These are phyloP conservation scores for Taxawa tesnikishii DNA, from an alignment of 2,329 filamentous ascomycete species.

Conservation along the genomic window DNA sequence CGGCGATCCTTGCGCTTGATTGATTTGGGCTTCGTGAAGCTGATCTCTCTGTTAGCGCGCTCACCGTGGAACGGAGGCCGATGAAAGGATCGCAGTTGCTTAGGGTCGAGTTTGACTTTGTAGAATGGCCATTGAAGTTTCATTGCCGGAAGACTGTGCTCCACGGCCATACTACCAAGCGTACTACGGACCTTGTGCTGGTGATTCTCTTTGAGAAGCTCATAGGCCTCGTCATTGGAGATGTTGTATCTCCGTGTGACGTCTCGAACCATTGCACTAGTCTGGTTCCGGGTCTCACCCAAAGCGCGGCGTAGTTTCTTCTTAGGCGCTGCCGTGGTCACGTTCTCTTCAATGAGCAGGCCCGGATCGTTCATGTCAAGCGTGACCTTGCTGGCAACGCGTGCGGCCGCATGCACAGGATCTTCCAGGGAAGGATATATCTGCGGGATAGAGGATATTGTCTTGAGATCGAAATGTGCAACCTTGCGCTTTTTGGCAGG, in stretches of 20 bases:
- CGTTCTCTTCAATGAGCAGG: slow-evolving; percentile 68
- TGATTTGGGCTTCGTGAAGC: slow-evolving; percentile 58
- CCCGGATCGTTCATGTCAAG: slow-evolving; percentile 83
- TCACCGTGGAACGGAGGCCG: slow-evolving; percentile 56
- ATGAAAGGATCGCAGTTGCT: slow-evolving; percentile 72
- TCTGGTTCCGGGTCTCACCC: slow-evolving; percentile 53
- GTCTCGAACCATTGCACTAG: slow-evolving; percentile 57
- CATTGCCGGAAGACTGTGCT: slow-evolving; percentile 84
- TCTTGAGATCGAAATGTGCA: slow-evolving; percentile 16
- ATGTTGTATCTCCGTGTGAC: slow-evolving; percentile 82
- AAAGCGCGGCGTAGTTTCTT: slow-evolving; percentile 32
- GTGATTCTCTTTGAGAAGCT: slow-evolving; percentile 90
- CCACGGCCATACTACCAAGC: slow-evolving; percentile 80
- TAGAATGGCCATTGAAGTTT: slow-evolving; percentile 95
- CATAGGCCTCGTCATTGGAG: slow-evolving; percentile 92
- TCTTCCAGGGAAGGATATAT: slow-evolving; percentile 68
- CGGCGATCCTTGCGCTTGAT: slow-evolving; percentile 75
- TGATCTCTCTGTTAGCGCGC: slow-evolving; percentile 50
- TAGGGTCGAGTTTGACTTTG: slow-evolving; percentile 63
- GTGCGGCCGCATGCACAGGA: slow-evolving; percentile 60
- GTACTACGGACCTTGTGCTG: slow-evolving; percentile 92
- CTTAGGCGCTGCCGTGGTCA: slow-evolving; percentile 51
- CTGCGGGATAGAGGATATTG: slow-evolving; percentile 38
- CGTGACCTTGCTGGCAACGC: slow-evolving; percentile 64
- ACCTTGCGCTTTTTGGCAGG: slow-evolving; percentile 15